Percentiles rank a stretch among this genome's conserved stretches.
These are phyloP conservation scores for Bocquillonia castaneifolia DNA, from an alignment of 441 rosid species.

Conservation along the genomic window DNA sequence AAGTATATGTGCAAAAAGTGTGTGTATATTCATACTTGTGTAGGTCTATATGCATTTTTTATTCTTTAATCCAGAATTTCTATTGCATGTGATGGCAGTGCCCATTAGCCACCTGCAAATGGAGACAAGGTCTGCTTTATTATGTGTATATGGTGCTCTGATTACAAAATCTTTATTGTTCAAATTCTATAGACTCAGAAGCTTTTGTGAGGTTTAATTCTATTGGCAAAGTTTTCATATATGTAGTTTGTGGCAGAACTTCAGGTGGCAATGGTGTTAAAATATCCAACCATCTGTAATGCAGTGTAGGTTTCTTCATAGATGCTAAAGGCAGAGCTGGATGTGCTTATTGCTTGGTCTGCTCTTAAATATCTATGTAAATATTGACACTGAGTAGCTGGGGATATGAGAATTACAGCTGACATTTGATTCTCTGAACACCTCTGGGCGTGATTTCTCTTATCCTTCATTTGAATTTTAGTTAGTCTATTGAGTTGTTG, in stretches of 20 bases:
- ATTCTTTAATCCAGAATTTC: background rate
- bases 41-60: background rate
- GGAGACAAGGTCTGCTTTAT: background rate
- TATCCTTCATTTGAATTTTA: background rate
- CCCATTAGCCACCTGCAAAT: background rate
- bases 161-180: no score
- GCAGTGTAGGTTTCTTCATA: background rate
- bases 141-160: background rate
- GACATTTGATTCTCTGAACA: background rate
- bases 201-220: background rate
- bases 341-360: background rate
- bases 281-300: background rate
- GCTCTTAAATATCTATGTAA: background rate
- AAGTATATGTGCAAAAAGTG: background rate
- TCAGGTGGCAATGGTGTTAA: background rate
- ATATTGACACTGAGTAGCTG: background rate
- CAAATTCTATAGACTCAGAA: no score
- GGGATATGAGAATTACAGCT: conserved; percentile 1
- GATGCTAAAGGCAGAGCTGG: background rate
- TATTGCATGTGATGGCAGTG: background rate
- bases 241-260: background rate
- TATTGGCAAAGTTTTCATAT: background rate
- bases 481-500: background rate
- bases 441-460: background rate
- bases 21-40: background rate